phyloP scores from a whole-genome alignment of 208 protist genomes.

The Strigomonas galati region DNA sequence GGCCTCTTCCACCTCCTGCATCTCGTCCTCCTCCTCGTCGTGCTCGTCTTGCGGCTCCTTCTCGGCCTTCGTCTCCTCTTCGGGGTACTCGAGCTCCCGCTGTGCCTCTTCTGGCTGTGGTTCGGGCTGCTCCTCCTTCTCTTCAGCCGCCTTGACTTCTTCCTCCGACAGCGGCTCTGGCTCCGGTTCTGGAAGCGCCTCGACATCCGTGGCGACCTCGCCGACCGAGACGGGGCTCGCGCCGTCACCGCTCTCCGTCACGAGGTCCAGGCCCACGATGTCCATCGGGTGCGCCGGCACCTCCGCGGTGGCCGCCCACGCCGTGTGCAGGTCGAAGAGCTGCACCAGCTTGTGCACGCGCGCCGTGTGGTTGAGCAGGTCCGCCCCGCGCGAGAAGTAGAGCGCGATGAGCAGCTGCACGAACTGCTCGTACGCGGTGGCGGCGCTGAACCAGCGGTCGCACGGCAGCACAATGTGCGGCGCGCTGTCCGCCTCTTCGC shows the following conservation, averaged over 20 bases:
- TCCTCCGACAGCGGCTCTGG: too few species aligned
- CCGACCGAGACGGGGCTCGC: not conserved
- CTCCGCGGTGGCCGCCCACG: not conserved
- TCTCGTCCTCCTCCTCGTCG: not conserved
- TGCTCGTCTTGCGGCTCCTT: conserved; percentile 2
- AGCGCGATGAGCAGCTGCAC: conserved; percentile 28
- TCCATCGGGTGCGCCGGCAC: not conserved
- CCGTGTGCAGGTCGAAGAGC: conserved; percentile 20
- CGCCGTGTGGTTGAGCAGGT: conserved; percentile 43
- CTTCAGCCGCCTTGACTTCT: conserved; percentile 7
- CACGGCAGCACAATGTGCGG: not conserved
- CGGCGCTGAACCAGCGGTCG: conserved; percentile 4
- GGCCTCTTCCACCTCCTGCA: not conserved
- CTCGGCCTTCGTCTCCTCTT: conserved; percentile 10
- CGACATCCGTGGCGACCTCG: too few species aligned
- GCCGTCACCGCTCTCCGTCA: not conserved
- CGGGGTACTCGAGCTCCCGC: not conserved
- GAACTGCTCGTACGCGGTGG: conserved; percentile 45
- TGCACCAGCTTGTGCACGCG: conserved; percentile 41
- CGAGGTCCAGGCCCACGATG: not conserved
- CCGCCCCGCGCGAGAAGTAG: conserved; percentile 34
- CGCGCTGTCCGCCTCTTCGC: not conserved
- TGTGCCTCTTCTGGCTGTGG: not conserved
- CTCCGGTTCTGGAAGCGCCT: not conserved
- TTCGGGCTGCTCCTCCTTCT: conserved; percentile 6